Evolutionary conservation across 2,329 filamentous ascomycete species (phyloP).

Genomic region (Scopulariopsis brevicaulis): DNA sequence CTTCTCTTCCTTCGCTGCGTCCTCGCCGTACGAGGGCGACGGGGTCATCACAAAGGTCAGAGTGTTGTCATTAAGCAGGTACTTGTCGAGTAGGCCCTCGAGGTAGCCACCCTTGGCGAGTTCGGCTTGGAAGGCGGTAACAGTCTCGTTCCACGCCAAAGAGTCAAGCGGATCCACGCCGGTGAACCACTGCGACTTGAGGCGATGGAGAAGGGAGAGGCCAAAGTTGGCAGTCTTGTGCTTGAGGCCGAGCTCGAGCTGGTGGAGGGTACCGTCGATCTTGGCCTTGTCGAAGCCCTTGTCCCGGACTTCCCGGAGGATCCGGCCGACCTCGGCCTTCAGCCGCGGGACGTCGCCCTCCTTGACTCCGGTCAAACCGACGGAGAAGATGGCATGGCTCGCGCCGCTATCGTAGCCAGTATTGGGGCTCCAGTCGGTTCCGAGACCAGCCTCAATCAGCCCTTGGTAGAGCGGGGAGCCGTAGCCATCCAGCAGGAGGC

Average conservation of each 20-base stretch:
- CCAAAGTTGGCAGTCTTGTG: constrained; percentile 96
- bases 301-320: constrained; percentile 56
- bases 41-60: constrained; percentile 93
- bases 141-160: constrained; percentile 82
- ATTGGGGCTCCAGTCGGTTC: constrained; percentile 90
- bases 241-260: constrained; percentile 84
- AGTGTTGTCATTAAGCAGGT: constrained; percentile 76
- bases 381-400: constrained; percentile 71
- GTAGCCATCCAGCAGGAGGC: constrained; percentile 83
- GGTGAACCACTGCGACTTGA: constrained; percentile 92
- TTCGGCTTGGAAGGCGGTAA: constrained; percentile 68
- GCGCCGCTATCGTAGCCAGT: constrained; percentile 79
- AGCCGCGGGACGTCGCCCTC: constrained; percentile 68
- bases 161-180: constrained; percentile 87
- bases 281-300: constrained; percentile 84
- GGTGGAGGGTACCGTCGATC: constrained; percentile 87
- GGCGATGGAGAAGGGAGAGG: constrained; percentile 76
- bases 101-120: constrained; percentile 71
- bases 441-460: constrained; percentile 79
- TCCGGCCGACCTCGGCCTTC: constrained; percentile 60
- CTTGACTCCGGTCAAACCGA: constrained; percentile 83
- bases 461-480: constrained; percentile 86
- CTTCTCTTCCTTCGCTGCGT: constrained; percentile 67
- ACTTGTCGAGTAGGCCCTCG: constrained; percentile 77
- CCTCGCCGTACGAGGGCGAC: constrained; percentile 60